These are phyloP conservation scores for Suillus subluteus DNA, from an alignment of 768 basidiomycete species.

Conservation along the genomic window DNA sequence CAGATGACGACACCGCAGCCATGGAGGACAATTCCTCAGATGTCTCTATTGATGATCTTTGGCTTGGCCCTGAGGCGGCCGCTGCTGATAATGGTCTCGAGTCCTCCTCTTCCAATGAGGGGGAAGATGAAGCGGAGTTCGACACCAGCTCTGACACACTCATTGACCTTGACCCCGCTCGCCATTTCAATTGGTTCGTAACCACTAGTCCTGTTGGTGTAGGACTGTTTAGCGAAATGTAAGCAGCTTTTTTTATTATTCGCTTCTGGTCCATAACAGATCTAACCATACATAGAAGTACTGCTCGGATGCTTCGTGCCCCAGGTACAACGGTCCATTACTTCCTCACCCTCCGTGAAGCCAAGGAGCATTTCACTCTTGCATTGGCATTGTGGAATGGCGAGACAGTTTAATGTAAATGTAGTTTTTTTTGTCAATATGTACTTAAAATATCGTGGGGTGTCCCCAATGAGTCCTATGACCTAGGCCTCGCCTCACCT, in stretches of 20 bases:
- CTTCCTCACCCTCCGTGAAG: neutral
- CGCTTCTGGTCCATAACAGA: neutral
- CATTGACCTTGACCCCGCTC: neutral
- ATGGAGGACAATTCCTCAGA: neutral
- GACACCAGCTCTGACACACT: neutral
- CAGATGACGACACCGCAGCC: no score
- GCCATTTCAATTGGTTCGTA: neutral
- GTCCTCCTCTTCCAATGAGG: neutral
- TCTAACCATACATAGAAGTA: neutral
- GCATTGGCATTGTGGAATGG: neutral
- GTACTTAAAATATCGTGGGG: no score
- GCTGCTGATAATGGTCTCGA: neutral
- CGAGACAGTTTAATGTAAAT: neutral
- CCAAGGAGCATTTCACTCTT: neutral
- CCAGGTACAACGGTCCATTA: neutral
- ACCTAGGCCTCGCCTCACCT: no score
- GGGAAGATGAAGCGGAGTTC: neutral
- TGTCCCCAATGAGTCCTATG: no score
- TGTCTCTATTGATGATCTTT: neutral
- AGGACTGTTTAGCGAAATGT: neutral
- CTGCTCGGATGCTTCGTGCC: neutral
- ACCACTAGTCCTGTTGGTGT: neutral
- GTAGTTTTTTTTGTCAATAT: no score
- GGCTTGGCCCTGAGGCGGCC: neutral
- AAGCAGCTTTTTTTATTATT: neutral